phyloP scores from a whole-genome alignment of 2,329 filamentous ascomycete species.

The Arthroderma uncinatum region DNA sequence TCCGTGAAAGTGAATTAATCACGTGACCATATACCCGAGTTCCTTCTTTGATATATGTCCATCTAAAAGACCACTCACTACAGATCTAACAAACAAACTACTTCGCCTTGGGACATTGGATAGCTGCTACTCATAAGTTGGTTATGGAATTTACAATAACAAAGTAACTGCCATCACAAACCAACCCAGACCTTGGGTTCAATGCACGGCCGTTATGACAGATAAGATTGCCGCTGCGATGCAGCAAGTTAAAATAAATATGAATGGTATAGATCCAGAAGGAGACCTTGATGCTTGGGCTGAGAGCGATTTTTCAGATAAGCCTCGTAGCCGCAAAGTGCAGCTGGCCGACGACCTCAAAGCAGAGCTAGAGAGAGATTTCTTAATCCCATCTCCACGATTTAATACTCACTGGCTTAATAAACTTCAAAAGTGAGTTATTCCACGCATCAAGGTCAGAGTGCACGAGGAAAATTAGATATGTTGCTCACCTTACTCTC shows the following conservation, averaged over 20 bases:
- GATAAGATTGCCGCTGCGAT: constrained; percentile 9
- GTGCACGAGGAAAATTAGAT: constrained; percentile 9
- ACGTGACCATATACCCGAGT: too few species aligned
- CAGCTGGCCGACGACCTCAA: constrained; percentile 53
- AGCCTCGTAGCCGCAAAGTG: constrained; percentile 7
- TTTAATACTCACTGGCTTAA: constrained; percentile 86
- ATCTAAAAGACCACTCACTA: background rate
- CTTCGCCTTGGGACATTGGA: background rate
- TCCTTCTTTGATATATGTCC: too few species aligned
- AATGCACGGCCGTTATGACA: constrained; percentile 2
- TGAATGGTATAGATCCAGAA: constrained; percentile 7
- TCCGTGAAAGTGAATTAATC: too few species aligned
- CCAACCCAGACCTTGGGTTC: too few species aligned
- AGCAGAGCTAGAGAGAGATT: constrained; percentile 60
- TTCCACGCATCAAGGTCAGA: background rate
- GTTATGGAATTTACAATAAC: background rate
- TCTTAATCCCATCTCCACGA: constrained; percentile 63
- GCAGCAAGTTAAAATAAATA: constrained; percentile 7
- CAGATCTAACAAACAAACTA: background rate
- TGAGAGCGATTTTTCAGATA: background rate
- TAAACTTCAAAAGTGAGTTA: constrained; percentile 53
- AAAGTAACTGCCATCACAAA: background rate
- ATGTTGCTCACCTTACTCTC: constrained; percentile 1
- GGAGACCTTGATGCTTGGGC: constrained; percentile 9
- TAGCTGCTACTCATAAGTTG: background rate